phyloP scores from a whole-genome alignment of 805 yeast species.

The Hyphopichia homilentoma region DNA sequence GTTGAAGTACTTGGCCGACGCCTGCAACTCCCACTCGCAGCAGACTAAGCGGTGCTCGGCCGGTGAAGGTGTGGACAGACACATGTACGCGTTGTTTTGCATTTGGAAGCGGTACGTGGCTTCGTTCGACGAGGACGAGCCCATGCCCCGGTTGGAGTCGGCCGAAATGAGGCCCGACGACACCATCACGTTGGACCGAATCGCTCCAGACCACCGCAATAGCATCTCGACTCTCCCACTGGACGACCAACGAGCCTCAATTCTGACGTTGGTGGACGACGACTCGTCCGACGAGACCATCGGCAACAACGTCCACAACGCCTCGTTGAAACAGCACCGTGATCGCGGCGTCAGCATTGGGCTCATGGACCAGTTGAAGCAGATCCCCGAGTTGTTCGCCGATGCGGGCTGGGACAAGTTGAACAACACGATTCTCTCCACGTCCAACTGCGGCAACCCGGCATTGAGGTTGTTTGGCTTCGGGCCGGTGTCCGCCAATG shows the following conservation, averaged over 20 bases:
- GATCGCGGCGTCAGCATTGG: constrained; percentile 12
- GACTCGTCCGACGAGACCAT: constrained; percentile 15
- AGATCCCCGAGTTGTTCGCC: constrained; percentile 71
- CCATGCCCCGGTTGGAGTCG: constrained; percentile 7
- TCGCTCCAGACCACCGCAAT: constrained; percentile 16
- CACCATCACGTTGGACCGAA: no score
- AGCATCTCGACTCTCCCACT: no score
- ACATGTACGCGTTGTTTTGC: constrained; percentile 80
- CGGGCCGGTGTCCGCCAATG: constrained; percentile 56
- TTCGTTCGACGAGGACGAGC: constrained; percentile 10
- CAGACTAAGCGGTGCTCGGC: constrained; percentile 65
- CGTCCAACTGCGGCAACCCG: constrained; percentile 61
- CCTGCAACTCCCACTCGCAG: constrained; percentile 66
- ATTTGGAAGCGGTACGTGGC: constrained; percentile 72
- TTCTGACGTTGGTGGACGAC: constrained; percentile 12
- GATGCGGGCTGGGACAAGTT: constrained; percentile 87
- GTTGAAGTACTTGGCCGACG: constrained; percentile 55
- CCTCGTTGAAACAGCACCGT: constrained; percentile 28
- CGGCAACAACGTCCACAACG: no score
- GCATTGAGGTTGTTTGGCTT: constrained; percentile 56
- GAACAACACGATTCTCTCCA: constrained; percentile 72
- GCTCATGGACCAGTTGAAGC: constrained; percentile 16
- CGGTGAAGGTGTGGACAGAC: constrained; percentile 92
- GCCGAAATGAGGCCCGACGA: constrained; percentile 16
- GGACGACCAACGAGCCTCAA: constrained; percentile 8